Evolutionary conservation across 129 eudicot genomes (phyloP).

Genomic region (Centaurea solstitialis): DNA sequence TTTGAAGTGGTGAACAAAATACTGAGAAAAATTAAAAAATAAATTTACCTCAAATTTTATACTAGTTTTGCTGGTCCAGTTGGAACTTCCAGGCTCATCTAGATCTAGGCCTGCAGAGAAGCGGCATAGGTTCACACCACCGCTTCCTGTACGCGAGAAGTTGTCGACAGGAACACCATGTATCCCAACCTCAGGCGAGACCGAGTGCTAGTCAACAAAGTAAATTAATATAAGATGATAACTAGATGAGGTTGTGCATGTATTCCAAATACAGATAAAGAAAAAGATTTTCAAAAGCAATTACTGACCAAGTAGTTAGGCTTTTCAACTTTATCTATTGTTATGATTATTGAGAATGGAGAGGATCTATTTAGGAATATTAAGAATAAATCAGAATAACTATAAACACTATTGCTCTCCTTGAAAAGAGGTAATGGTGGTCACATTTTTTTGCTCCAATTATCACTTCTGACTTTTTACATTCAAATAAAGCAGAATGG

Average conservation of each 20-base stretch:
- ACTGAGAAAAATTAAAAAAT: background rate
- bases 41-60: conserved; percentile 77
- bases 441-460: too few relatives aligned
- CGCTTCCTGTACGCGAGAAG: conserved; percentile 80
- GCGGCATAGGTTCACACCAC: conserved; percentile 86
- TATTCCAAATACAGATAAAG: background rate
- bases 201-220: conserved; percentile 63
- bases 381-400: background rate
- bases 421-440: background rate
- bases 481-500: too few relatives aligned
- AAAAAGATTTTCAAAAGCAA: background rate
- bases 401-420: background rate
- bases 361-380: background rate
- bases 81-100: conserved; percentile 74
- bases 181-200: conserved; percentile 87
- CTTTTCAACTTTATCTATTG: background rate
- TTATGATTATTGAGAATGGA: background rate
- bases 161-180: conserved; percentile 84
- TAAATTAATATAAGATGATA: background rate
- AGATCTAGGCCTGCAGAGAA: conserved; percentile 80
- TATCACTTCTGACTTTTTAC: too few relatives aligned
- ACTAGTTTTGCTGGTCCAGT: conserved; percentile 91
- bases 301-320: background rate
- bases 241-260: background rate
- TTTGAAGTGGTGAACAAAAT: background rate